Conservation (phyloP, 2,329 filamentous ascomycete genomes). For the Aspergillus tubingensis region DNA sequence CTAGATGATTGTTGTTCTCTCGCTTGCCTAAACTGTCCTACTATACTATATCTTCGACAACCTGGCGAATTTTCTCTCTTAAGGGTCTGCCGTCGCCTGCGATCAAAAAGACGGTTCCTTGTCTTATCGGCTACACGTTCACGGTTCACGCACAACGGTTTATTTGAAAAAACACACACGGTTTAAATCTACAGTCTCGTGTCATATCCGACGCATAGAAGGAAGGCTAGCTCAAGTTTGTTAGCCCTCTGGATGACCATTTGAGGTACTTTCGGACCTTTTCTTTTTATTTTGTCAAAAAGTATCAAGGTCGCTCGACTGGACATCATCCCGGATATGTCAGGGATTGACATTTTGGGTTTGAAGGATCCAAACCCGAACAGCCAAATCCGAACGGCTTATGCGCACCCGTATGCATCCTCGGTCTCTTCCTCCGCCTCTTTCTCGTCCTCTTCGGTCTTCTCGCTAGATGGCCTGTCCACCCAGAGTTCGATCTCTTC, state of each 20-base stretch:
- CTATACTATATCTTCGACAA: slow-evolving; percentile 15
- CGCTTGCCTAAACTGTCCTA: slow-evolving; percentile 9
- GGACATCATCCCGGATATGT: slow-evolving; percentile 40
- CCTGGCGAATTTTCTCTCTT: slow-evolving; percentile 28
- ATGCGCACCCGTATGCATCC: slow-evolving; percentile 63
- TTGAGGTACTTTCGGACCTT: slow-evolving; percentile 20
- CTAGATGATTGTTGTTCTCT: slow-evolving; percentile 5
- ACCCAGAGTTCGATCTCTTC: slow-evolving; percentile 71
- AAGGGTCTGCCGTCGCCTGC: slow-evolving; percentile 37
- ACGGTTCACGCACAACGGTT: slow-evolving; percentile 37
- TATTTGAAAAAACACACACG: slow-evolving; percentile 27
- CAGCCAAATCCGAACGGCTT: slow-evolving; percentile 37
- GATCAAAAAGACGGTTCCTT: slow-evolving; percentile 31
- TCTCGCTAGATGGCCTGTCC: slow-evolving; percentile 67
- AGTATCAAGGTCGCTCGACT: slow-evolving; percentile 25
- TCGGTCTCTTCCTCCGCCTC: slow-evolving; percentile 74
- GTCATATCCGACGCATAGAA: slow-evolving; percentile 18
- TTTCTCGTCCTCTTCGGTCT: slow-evolving; percentile 74
- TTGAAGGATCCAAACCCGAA: slow-evolving; percentile 43
- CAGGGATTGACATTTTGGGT: slow-evolving; percentile 48
- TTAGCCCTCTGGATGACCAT: slow-evolving; percentile 18
- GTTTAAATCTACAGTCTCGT: slow-evolving; percentile 19
- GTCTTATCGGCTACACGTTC: slow-evolving; percentile 33
- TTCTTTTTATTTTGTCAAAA: slow-evolving; percentile 18
- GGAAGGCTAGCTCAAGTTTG: slow-evolving; percentile 10